Percentiles rank a stretch among this genome's conserved stretches.
Conservation (phyloP, 2,329 filamentous ascomycete genomes). For the Hyphodiscus sp. region DNA sequence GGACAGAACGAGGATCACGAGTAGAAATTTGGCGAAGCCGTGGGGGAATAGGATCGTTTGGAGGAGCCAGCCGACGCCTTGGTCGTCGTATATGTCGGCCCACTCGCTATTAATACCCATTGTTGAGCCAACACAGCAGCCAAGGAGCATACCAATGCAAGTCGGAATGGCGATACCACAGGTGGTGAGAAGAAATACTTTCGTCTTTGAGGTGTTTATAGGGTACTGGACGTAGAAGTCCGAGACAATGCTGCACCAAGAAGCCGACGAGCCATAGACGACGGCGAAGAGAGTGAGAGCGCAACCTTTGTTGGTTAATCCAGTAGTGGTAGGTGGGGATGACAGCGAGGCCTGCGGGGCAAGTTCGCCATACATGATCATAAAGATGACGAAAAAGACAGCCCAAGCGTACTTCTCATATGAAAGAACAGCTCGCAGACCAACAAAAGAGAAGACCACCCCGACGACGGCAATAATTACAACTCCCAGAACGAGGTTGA, state of each 20-base stretch:
- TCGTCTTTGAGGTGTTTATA: conserved; percentile 33
- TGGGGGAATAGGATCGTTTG: conserved; percentile 38
- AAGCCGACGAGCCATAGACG: conserved; percentile 43
- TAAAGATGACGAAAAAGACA: conserved; percentile 39
- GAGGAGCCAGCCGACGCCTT: conserved; percentile 36
- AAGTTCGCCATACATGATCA: conserved; percentile 43
- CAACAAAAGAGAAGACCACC: conserved; percentile 24
- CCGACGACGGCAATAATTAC: conserved; percentile 19
- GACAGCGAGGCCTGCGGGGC: conserved; percentile 36
- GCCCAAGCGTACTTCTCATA: conserved; percentile 25
- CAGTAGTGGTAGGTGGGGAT: conserved; percentile 31
- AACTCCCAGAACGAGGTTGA: conserved; percentile 20
- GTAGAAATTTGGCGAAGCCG: conserved; percentile 38
- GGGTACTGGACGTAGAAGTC: conserved; percentile 44
- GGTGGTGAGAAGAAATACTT: conserved; percentile 9
- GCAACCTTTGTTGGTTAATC: conserved; percentile 33
- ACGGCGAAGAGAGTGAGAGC: conserved; percentile 39
- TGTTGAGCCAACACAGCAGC: conserved; percentile 37
- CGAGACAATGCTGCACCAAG: conserved; percentile 40
- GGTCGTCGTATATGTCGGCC: conserved; percentile 5
- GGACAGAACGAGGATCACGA: conserved; percentile 10
- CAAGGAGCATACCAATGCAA: conserved; percentile 41
- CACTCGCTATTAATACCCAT: conserved; percentile 34
- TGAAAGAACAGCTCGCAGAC: conserved; percentile 16
- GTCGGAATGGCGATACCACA: conserved; percentile 28